Base-by-base conservation (phyloP, 306 rosid genomes). In the Cicer arietinum region DNA sequence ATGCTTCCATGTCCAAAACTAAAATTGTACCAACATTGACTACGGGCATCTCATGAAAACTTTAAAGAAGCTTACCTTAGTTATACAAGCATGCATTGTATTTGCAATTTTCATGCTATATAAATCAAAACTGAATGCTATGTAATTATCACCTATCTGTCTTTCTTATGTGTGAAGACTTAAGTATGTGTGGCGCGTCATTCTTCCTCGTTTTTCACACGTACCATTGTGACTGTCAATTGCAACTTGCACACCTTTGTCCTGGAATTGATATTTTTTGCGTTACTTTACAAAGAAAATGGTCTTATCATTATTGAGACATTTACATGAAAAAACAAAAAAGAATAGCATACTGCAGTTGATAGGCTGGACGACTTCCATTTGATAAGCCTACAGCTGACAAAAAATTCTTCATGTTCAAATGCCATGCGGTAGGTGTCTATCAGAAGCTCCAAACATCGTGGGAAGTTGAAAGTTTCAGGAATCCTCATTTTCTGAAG, bases 401-500 rank as follows among this genome's bases (percentile, higher is more conserved):
- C 47, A 40, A 1, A 7, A 59, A 54, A 12, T 10, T 69, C 74
- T 39, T 71, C 75, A 45, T 77, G 7, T 67, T 71, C 75, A 48
- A 73, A 87, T 60, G 63, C 54, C 48, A 73, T 44, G 7, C 12
- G 67, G 8, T 7, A 45, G 71, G 39, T 10, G 52, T 65, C 14
- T 65, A 10, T 14, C 6, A 16, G 51, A 67, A 67, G 56, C 71
- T 6, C 47, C 17, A 43, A 67, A 67, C 20, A 20, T 11, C 42
- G 20, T 57, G 7, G 67, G 60, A 63, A 48, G 52, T 45, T 17
- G 62, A 68, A 51, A 71, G 68, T 65, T n/a, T 40, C 60, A 78
- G 74, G 75, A 70, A 52, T 22, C 45, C 35, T 74, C 50, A 69
- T 35, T 42, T 74, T 66, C 10, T 14, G 75, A 61, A 45, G 74